Conservation (phyloP, 345 rosid species). For the Dipteronia dyeriana region DNA sequence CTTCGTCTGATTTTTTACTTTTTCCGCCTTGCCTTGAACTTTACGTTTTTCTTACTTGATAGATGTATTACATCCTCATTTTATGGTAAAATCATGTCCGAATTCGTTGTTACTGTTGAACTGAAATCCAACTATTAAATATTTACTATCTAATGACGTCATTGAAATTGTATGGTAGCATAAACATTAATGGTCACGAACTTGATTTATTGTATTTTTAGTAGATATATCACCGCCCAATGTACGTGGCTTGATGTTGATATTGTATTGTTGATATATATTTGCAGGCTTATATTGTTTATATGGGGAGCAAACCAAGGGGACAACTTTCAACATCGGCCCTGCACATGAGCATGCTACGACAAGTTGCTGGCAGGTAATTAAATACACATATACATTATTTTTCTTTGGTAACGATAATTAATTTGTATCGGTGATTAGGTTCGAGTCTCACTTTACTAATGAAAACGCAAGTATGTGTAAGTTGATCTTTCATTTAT, state of each 20-base stretch:
- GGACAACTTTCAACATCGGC: not conserved
- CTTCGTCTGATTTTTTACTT: not conserved
- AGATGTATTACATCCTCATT: not conserved
- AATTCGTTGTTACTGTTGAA: not conserved
- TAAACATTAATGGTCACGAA: not conserved
- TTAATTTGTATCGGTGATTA: no score
- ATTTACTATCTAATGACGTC: no score
- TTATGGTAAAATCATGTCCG: not conserved
- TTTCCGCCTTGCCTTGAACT: no score
- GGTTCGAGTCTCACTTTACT: no score
- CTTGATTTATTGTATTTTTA: not conserved
- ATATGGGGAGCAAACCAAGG: conserved; percentile 28
- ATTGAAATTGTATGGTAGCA: not conserved
- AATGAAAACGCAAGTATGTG: no score
- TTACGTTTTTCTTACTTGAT: not conserved
- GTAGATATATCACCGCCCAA: no score
- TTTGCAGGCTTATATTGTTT: conserved; percentile 35
- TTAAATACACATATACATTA: no score
- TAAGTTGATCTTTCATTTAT: no score
- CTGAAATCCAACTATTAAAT: not conserved
- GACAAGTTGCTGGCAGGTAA: conserved; percentile 25
- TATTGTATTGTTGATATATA: no score
- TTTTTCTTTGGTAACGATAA: no score
- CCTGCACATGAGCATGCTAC: conserved; percentile 25
- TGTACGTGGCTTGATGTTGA: no score